Percentiles rank a stretch among this genome's conserved stretches.
Conservation (phyloP, 2,329 filamentous ascomycete genomes). For the Monascus ruber region DNA sequence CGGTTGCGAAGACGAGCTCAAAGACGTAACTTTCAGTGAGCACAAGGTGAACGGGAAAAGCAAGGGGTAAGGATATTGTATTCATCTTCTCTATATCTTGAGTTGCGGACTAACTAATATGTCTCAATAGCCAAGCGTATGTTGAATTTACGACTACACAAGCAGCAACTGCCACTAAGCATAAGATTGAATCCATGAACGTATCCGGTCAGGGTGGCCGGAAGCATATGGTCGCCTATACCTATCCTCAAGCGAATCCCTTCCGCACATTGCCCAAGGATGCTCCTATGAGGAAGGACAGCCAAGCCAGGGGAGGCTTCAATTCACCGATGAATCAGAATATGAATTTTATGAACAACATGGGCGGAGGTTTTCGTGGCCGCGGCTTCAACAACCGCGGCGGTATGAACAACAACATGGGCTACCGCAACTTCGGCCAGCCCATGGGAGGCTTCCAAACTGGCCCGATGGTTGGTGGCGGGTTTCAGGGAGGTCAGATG, state of each 20-base stretch:
- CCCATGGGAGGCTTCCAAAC: conserved; percentile 32
- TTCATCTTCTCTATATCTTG: not conserved
- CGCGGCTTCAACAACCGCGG: conserved; percentile 41
- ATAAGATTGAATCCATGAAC: conserved; percentile 58
- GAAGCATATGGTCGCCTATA: conserved; percentile 60
- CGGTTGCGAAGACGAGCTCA: conserved; percentile 72
- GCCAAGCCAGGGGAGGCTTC: conserved; percentile 38
- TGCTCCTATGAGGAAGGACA: conserved; percentile 59
- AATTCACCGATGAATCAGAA: conserved; percentile 26
- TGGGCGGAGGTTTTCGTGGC: conserved; percentile 43
- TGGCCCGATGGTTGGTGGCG: conserved; percentile 36
- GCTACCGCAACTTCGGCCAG: conserved; percentile 40
- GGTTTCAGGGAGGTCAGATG: conserved; percentile 33
- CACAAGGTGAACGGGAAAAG: conserved; percentile 99
- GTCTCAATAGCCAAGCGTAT: conserved; percentile 53
- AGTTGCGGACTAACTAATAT: not conserved
- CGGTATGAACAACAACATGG: conserved; percentile 37
- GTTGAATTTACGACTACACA: conserved; percentile 75
- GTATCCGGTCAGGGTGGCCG: conserved; percentile 49
- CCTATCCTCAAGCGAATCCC: conserved; percentile 66
- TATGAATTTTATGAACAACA: conserved; percentile 32
- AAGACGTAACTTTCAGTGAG: conserved; percentile 92
- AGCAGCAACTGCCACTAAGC: conserved; percentile 76
- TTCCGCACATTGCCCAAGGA: conserved; percentile 90
- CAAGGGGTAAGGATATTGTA: conserved; percentile 60